These are phyloP conservation scores for Cercophora samala DNA, from an alignment of 495 filamentous ascomycete species.

Conservation along the genomic window DNA sequence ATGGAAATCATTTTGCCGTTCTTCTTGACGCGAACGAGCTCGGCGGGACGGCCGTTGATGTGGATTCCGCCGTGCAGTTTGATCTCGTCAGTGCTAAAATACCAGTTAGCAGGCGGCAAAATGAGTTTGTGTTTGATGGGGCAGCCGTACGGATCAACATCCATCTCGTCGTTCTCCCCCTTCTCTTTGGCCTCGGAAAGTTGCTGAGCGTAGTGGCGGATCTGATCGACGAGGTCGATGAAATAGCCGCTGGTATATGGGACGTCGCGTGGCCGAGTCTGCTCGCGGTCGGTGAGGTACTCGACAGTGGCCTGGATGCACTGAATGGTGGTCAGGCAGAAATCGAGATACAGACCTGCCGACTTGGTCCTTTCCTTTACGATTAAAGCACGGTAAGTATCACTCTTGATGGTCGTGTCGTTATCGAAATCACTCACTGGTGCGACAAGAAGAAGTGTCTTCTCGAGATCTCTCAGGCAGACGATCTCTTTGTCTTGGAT, in stretches of 20 bases:
- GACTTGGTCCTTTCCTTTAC: constrained; percentile 72
- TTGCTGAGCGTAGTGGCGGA: constrained; percentile 64
- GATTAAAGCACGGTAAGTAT: constrained; percentile 63
- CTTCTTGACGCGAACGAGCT: constrained; percentile 72
- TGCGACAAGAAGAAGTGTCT: constrained; percentile 80
- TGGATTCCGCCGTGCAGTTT: constrained; percentile 71
- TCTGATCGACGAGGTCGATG: constrained; percentile 86
- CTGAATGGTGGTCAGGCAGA: constrained; percentile 82
- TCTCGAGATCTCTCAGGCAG: constrained; percentile 84
- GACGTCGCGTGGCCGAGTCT: constrained; percentile 72
- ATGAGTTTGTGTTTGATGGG: neutral
- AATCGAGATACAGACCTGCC: constrained; percentile 67
- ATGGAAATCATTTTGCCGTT: constrained; percentile 74
- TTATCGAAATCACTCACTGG: constrained; percentile 68
- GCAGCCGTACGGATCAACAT: constrained; percentile 51
- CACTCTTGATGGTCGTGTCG: constrained; percentile 52
- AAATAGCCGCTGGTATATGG: constrained; percentile 93
- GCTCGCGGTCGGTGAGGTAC: constrained; percentile 74
- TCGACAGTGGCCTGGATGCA: constrained; percentile 80
- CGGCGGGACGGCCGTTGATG: constrained; percentile 69
- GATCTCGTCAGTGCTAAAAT: constrained; percentile 59
- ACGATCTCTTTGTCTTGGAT: constrained; percentile 77
- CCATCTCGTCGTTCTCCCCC: constrained; percentile 47
- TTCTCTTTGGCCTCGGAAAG: constrained; percentile 52
- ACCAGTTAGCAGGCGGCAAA: constrained; percentile 38